phyloP scores from a whole-genome alignment of 1,139 yeast genomes.

The Hansenula sp. region DNA sequence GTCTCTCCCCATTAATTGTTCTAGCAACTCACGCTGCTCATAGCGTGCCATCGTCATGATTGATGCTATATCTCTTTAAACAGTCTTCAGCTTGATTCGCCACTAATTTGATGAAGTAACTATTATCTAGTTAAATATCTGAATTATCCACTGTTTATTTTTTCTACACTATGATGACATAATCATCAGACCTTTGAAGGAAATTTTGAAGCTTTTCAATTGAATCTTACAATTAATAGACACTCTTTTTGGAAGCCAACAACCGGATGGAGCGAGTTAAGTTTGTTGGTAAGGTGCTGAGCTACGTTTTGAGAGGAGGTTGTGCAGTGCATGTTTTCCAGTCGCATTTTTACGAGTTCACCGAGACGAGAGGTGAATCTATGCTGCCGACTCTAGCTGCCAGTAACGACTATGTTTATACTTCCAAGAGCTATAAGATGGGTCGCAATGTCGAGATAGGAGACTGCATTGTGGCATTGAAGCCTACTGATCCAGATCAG shows the following conservation, averaged over 20 bases:
- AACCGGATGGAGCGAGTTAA: conserved; percentile 12
- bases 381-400: conserved; percentile 89
- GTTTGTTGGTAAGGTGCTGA: conserved; percentile 17
- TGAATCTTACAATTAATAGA: no score
- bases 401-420: conserved; percentile 75
- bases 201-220: no score
- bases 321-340: conserved; percentile 67
- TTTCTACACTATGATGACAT: no score
- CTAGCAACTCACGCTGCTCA: conserved; percentile 72
- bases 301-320: conserved; percentile 47
- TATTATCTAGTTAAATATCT: no score
- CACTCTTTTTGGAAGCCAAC: no score
- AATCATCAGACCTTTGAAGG: no score
- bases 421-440: conserved; percentile 51
- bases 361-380: conserved; percentile 87
- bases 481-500: conserved; percentile 85
- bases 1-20: conserved; percentile 79
- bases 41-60: conserved; percentile 43
- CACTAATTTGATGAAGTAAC: no score
- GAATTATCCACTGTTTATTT: no score
- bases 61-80: neutral
- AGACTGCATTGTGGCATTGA: conserved; percentile 81
- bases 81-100: neutral
- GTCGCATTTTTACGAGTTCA: conserved; percentile 65
- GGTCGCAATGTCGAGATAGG: conserved; percentile 62